phyloP scores from a whole-genome alignment of 306 rosid genomes.

The Vigna hirtella region DNA sequence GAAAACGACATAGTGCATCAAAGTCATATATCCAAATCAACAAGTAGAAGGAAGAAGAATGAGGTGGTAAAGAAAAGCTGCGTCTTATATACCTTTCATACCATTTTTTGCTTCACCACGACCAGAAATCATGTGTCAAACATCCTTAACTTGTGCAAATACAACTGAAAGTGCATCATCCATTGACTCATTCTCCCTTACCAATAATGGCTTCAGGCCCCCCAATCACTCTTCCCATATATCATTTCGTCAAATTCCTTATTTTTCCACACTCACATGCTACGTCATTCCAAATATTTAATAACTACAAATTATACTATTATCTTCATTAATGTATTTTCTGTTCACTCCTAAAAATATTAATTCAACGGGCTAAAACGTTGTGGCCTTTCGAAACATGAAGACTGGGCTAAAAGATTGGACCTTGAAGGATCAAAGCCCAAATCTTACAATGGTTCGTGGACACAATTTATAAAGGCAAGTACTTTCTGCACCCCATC shows the following conservation, averaged over 20 bases:
- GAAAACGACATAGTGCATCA: not conserved
- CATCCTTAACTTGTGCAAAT: not conserved
- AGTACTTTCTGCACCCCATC: too few species aligned
- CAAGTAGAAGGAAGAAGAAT: not conserved
- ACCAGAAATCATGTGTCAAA: not conserved
- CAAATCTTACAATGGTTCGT: too few species aligned
- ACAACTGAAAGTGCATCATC: not conserved
- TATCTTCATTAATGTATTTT: not conserved
- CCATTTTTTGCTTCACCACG: not conserved
- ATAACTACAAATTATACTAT: too few species aligned
- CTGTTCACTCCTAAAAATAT: not conserved
- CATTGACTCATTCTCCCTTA: constrained; percentile 16
- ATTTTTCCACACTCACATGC: not conserved
- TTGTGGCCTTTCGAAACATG: too few species aligned
- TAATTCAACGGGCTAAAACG: too few species aligned
- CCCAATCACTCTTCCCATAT: not conserved
- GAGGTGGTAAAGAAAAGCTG: constrained; percentile 47
- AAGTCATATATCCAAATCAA: constrained; percentile 8
- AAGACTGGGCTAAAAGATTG: too few species aligned
- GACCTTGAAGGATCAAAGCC: too few species aligned
- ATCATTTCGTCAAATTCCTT: not conserved
- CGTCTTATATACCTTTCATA: constrained; percentile 32
- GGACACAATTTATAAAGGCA: too few species aligned
- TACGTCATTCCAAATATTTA: too few species aligned
- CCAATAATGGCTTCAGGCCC: not conserved